Percentiles rank a stretch among this genome's conserved stretches.
Evolutionary conservation across 139 green algal genomes (phyloP).

Genomic region (Chlamydomonas sp.): DNA sequence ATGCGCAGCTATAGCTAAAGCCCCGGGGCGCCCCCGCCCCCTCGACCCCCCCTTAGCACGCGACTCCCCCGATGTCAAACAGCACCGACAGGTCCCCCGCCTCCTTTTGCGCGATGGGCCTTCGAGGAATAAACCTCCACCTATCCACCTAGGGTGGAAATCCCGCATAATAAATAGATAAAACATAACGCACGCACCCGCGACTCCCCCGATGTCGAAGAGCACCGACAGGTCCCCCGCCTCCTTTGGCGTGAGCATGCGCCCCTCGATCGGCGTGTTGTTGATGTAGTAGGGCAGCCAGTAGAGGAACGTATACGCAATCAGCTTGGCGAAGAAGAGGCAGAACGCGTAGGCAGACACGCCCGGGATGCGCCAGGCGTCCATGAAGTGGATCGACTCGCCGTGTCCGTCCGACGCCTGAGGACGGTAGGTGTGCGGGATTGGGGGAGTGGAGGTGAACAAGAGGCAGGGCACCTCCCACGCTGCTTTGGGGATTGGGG

Average conservation of each 20-base stretch:
- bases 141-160: background rate
- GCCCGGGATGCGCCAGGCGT: constrained; percentile 84
- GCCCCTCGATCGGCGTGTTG: constrained; percentile 59
- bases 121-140: background rate
- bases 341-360: constrained; percentile 81
- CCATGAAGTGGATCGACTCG: constrained; percentile 59
- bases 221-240: constrained; percentile 79
- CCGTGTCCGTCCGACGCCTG: constrained; percentile 20
- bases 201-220: constrained; percentile 90
- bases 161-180: background rate
- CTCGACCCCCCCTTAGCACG: no score
- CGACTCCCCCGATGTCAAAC: constrained; percentile 90
- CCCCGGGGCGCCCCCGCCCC: no score
- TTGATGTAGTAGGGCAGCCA: constrained; percentile 97
- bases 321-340: constrained; percentile 96
- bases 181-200: constrained; percentile 21
- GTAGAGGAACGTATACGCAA: constrained; percentile 97
- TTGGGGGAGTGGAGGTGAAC: no score
- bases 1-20: no score
- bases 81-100: constrained; percentile 79
- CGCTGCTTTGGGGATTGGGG: no score
- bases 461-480: no score
- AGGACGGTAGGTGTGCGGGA: no score
- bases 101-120: constrained; percentile 46
- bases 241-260: constrained; percentile 50